Conservation (phyloP, 495 filamentous ascomycete genomes). For the Aspergillus carlsbadensis region DNA sequence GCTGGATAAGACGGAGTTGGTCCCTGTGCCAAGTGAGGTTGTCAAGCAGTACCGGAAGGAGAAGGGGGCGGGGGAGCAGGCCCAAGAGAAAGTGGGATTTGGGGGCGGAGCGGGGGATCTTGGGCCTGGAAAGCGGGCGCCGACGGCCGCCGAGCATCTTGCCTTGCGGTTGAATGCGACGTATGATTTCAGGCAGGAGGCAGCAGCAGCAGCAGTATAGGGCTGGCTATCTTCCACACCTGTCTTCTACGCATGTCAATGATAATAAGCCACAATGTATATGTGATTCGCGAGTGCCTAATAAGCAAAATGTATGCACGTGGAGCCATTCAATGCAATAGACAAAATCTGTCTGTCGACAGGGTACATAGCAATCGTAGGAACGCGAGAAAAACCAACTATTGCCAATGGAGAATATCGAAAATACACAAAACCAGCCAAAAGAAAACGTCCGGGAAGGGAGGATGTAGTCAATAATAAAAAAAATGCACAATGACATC, state of each 20-base stretch:
- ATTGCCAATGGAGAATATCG: constrained; percentile 17
- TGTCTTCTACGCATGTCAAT: not conserved
- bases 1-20: constrained; percentile 64
- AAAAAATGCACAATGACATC: constrained; percentile 21
- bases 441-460: constrained; percentile 17
- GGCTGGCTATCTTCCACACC: no score
- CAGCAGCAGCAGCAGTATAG: not conserved
- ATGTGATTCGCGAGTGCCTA: constrained; percentile 7
- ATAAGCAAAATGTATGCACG: constrained; percentile 16
- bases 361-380: constrained; percentile 10
- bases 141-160: constrained; percentile 87
- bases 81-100: constrained; percentile 38
- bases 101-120: constrained; percentile 39
- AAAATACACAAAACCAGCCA: constrained; percentile 26
- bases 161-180: constrained; percentile 70
- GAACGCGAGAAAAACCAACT: constrained; percentile 6
- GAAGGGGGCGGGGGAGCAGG: constrained; percentile 22
- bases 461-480: constrained; percentile 12
- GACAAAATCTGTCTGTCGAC: constrained; percentile 11
- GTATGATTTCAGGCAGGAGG: constrained; percentile 53
- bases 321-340: constrained; percentile 21
- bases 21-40: constrained; percentile 69
- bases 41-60: constrained; percentile 43
- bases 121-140: constrained; percentile 51
- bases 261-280: not conserved